These are phyloP conservation scores for Leptographium wingfieldii DNA, from an alignment of 2,329 filamentous ascomycete species.

Conservation along the genomic window DNA sequence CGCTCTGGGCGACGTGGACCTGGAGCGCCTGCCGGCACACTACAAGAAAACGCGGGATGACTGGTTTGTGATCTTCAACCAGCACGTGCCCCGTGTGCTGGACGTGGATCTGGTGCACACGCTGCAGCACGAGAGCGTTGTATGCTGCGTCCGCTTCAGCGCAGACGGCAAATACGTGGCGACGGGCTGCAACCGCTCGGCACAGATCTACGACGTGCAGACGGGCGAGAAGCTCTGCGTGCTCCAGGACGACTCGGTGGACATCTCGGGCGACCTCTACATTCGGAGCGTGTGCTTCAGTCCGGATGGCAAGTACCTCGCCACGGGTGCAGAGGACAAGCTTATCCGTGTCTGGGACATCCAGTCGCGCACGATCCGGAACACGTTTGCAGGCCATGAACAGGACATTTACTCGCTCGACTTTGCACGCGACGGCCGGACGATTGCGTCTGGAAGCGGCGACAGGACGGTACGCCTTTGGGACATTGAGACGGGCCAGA, in stretches of 20 bases:
- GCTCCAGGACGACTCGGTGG: constrained; percentile 76
- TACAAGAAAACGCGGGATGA: constrained; percentile 82
- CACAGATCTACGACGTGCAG: constrained; percentile 94
- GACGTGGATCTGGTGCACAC: constrained; percentile 94
- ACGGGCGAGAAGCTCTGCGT: constrained; percentile 80
- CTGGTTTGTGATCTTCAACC: constrained; percentile 97
- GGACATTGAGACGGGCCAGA: constrained; percentile 79
- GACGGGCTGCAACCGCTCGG: constrained; percentile 94
- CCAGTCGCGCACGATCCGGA: constrained; percentile 65
- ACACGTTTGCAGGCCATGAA: constrained; percentile 92
- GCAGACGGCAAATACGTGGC: constrained; percentile 91
- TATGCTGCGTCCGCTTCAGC: constrained; percentile 96
- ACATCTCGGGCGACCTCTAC: constrained; percentile 84
- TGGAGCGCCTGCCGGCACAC: constrained; percentile 70
- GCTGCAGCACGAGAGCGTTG: constrained; percentile 85
- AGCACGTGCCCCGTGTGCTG: constrained; percentile 72
- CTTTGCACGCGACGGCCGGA: constrained; percentile 84
- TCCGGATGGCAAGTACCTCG: constrained; percentile 84
- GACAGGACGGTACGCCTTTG: constrained; percentile 91
- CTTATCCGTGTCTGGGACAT: constrained; percentile 98
- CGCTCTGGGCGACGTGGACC: constrained; percentile 73
- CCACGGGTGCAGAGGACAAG: constrained; percentile 95
- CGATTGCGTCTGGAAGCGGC: constrained; percentile 90
- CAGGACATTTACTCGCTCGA: constrained; percentile 97
- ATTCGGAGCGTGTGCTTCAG: constrained; percentile 98